Evolutionary conservation across 2,329 filamentous ascomycete genomes (phyloP).

Genomic region (Ceratocystis albifundus): DNA sequence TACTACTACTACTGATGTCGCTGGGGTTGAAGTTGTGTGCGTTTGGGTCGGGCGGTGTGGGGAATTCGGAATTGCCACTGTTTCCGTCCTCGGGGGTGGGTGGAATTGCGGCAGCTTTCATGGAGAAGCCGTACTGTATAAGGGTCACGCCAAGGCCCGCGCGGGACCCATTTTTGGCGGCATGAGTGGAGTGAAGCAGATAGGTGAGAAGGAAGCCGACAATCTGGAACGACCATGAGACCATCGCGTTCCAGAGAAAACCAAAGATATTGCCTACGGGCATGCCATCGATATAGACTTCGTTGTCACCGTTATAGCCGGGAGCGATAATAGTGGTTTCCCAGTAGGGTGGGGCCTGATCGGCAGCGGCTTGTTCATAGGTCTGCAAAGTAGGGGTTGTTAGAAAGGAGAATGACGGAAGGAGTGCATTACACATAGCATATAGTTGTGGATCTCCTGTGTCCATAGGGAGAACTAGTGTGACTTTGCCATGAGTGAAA

Average conservation of each 20-base stretch:
- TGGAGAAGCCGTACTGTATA: slow-evolving; percentile 93
- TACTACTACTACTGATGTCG: slow-evolving; percentile 40
- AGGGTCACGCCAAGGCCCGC: slow-evolving; percentile 90
- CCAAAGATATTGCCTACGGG: slow-evolving; percentile 80
- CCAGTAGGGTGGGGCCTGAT: slow-evolving; percentile 95
- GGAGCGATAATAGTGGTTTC: slow-evolving; percentile 96
- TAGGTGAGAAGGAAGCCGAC: slow-evolving; percentile 97
- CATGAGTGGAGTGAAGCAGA: slow-evolving; percentile 92
- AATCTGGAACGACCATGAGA: slow-evolving; percentile 92
- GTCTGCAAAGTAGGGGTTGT: slow-evolving; percentile 44
- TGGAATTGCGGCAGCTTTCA: slow-evolving; percentile 54
- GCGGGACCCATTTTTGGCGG: slow-evolving; percentile 92
- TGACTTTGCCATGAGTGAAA: background rate
- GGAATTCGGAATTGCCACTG: slow-evolving; percentile 45
- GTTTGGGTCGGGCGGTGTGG: slow-evolving; percentile 74
- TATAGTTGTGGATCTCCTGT: no score
- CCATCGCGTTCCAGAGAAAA: slow-evolving; percentile 89
- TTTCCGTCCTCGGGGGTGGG: slow-evolving; percentile 35
- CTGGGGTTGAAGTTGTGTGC: slow-evolving; percentile 75
- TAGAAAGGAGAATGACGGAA: slow-evolving; percentile 30
- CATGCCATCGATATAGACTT: slow-evolving; percentile 94
- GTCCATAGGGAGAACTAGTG: no score
- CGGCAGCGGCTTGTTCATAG: slow-evolving; percentile 95
- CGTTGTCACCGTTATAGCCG: slow-evolving; percentile 76
- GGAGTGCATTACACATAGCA: no score